phyloP scores from a whole-genome alignment of 2,329 filamentous ascomycete genomes.

The Epichloe sibirici region DNA sequence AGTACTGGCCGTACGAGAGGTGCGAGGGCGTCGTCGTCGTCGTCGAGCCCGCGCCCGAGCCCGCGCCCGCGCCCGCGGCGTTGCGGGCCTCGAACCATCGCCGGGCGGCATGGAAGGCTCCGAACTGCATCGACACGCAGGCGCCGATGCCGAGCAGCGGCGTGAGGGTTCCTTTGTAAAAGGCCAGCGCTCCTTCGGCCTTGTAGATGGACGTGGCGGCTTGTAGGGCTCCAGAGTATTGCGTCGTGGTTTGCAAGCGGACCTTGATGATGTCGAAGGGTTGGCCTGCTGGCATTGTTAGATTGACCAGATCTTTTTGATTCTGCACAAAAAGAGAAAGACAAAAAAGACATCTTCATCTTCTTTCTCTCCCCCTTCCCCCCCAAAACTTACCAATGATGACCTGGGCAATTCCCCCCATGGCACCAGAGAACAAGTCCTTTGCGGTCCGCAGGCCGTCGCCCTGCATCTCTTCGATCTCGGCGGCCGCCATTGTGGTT shows the following conservation, averaged over 20 bases:
- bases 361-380: not conserved
- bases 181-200: constrained; percentile 78
- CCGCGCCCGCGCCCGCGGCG: constrained; percentile 40
- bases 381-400: constrained; percentile 54
- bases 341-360: not conserved
- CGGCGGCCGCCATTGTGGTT: constrained; percentile 2
- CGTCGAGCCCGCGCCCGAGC: too few species aligned
- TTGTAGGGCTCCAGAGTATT: constrained; percentile 69
- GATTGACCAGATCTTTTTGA: not conserved
- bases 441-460: constrained; percentile 55
- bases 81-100: constrained; percentile 75
- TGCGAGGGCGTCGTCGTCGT: constrained; percentile 20
- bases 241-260: constrained; percentile 76
- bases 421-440: constrained; percentile 83
- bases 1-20: constrained; percentile 79
- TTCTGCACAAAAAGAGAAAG: too few species aligned
- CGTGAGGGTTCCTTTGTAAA: constrained; percentile 97
- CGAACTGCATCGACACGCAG: constrained; percentile 97
- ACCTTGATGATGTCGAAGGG: constrained; percentile 94
- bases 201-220: constrained; percentile 75
- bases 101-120: constrained; percentile 85
- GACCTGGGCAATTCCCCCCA: constrained; percentile 85
- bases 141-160: constrained; percentile 92
- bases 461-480: constrained; percentile 3
- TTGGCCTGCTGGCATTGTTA: constrained; percentile 35